Conservation (phyloP, 2,329 filamentous ascomycete genomes). For the Pleurostoma richardsiae region DNA sequence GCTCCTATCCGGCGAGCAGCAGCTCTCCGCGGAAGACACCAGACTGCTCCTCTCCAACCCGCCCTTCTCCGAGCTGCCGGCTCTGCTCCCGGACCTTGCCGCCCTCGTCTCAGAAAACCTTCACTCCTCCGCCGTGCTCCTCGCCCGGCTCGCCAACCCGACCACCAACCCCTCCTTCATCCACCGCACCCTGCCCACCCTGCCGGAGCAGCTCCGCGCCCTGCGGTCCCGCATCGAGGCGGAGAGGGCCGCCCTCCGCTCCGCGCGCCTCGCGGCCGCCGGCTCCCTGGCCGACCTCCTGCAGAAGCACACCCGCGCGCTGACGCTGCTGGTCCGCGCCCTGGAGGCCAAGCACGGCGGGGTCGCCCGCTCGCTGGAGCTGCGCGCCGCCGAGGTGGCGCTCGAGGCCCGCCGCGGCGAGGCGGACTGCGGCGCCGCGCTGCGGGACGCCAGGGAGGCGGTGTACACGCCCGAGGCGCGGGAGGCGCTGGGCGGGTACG, state of each 20-base stretch:
- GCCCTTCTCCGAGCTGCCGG: slow-evolving; percentile 41
- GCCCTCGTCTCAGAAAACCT: slow-evolving; percentile 44
- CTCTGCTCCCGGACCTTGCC: slow-evolving; percentile 41
- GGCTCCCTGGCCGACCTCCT: slow-evolving; percentile 32
- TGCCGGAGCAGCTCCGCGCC: slow-evolving; percentile 32
- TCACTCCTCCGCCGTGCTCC: slow-evolving; percentile 38
- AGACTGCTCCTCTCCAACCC: slow-evolving; percentile 42
- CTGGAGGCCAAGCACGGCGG: slow-evolving; percentile 52
- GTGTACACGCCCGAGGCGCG: slow-evolving; percentile 40
- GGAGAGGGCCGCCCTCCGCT: slow-evolving; percentile 25
- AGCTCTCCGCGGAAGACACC: slow-evolving; percentile 27
- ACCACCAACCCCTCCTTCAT: slow-evolving; percentile 49
- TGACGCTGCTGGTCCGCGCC: slow-evolving; percentile 38
- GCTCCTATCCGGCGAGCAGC: slow-evolving; percentile 33
- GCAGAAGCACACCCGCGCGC: slow-evolving; percentile 27
- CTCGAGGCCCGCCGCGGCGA: slow-evolving; percentile 37
- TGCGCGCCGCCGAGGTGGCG: slow-evolving; percentile 40
- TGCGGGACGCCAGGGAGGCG: slow-evolving; percentile 27
- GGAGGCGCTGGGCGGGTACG: slow-evolving; percentile 40
- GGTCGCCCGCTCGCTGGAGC: slow-evolving; percentile 43
- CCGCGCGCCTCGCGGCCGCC: slow-evolving; percentile 32
- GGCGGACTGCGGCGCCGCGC: slow-evolving; percentile 26
- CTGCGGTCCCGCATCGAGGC: slow-evolving; percentile 27
- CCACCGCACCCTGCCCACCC: slow-evolving; percentile 49
- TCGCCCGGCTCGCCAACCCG: slow-evolving; percentile 44